Conservation (phyloP, 805 yeast genomes). For the Zygosaccharomyces gambellarensis region DNA sequence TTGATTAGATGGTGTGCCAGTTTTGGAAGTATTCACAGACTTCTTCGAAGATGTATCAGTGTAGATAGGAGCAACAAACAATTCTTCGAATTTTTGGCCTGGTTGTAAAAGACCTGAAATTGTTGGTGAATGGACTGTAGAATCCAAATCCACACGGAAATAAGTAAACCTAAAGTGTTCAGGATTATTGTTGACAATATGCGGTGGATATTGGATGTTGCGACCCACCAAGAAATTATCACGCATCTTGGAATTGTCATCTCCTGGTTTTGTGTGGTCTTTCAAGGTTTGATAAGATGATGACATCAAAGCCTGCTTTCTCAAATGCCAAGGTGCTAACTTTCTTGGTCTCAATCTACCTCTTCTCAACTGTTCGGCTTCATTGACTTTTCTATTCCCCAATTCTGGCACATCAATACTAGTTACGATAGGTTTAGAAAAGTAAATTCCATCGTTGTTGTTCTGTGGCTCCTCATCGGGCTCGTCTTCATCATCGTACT, state of each 20-base stretch:
- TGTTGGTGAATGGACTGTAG: slow-evolving; percentile 87
- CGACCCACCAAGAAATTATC: slow-evolving; percentile 31
- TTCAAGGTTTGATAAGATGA: slow-evolving; percentile 9
- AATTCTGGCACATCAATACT: slow-evolving; percentile 41
- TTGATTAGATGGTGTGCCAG: slow-evolving; percentile 7
- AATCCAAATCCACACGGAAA: slow-evolving; percentile 81
- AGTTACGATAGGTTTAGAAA: slow-evolving; percentile 40
- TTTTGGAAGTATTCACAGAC: slow-evolving; percentile 9
- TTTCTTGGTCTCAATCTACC: slow-evolving; percentile 75
- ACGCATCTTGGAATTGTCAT: slow-evolving; percentile 15
- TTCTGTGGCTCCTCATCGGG: slow-evolving; percentile 12
- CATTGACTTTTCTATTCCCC: slow-evolving; percentile 47
- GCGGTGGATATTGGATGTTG: slow-evolving; percentile 41
- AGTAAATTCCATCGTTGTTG: slow-evolving; percentile 33
- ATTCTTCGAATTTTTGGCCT: slow-evolving; percentile 54
- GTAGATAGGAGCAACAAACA: slow-evolving; percentile 50
- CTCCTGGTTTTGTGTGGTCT: slow-evolving; percentile 12
- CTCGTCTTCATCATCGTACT: slow-evolving; percentile 34
- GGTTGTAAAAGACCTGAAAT: slow-evolving; percentile 74
- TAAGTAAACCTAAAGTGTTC: slow-evolving; percentile 79
- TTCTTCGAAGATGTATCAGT: slow-evolving; percentile 8
- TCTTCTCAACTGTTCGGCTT: slow-evolving; percentile 45
- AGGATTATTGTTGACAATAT: slow-evolving; percentile 41
- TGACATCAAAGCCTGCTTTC: slow-evolving; percentile 13
- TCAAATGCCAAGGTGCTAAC: slow-evolving; percentile 66